A percentile compares a stretch with the other conserved stretches of the same genome.
Conservation (phyloP, 2,329 filamentous ascomycete species). For the Penicillium vulpinum region DNA sequence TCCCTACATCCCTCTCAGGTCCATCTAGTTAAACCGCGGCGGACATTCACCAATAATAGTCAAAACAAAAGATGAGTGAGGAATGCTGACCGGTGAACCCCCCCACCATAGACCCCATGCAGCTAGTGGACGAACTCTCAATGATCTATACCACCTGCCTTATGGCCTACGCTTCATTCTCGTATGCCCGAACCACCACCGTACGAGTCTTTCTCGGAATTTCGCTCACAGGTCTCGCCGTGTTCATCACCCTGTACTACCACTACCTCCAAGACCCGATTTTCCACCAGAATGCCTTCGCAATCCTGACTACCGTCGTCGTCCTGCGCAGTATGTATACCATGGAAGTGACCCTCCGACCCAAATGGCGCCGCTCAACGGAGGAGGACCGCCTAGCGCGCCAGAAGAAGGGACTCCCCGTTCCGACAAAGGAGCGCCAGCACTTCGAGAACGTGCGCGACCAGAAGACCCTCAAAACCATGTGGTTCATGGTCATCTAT, state of each 20-base stretch:
- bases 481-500: constrained; percentile 74
- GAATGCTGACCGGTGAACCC: constrained; percentile 21
- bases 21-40: background rate
- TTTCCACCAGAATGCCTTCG: constrained; percentile 82
- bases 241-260: constrained; percentile 76
- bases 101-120: constrained; percentile 61
- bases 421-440: constrained; percentile 47
- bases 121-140: constrained; percentile 68
- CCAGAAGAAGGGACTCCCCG: constrained; percentile 37
- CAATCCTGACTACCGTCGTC: constrained; percentile 67
- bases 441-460: constrained; percentile 58
- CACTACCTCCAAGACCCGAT: constrained; percentile 77
- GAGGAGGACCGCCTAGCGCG: constrained; percentile 47
- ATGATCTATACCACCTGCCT: constrained; percentile 73
- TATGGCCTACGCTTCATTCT: constrained; percentile 73
- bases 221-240: constrained; percentile 56
- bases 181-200: constrained; percentile 59
- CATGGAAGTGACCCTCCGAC: constrained; percentile 68
- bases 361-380: constrained; percentile 54
- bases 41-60: background rate
- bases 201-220: constrained; percentile 59
- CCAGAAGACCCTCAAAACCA: constrained; percentile 59
- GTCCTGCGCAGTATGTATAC: constrained; percentile 73
- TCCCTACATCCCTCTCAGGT: background rate
- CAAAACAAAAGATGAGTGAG: background rate